Base-by-base conservation (phyloP, 1,284 basidiomycete genomes). In the Pulveroboletus sp. region DNA sequence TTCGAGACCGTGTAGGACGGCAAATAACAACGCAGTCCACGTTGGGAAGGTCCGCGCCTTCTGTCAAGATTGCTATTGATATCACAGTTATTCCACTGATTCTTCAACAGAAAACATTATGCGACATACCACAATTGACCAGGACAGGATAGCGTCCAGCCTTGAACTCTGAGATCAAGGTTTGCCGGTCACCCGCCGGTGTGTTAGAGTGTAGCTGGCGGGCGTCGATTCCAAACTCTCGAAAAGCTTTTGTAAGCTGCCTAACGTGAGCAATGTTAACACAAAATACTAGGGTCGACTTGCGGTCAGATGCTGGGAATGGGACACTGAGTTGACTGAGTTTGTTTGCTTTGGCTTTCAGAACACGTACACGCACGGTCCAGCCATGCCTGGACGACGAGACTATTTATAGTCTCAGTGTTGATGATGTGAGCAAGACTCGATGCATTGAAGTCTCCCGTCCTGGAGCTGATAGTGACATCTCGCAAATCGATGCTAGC, bases 21-120 rank as follows among this genome's bases (percentile, higher is more conserved):
- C 89, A 93, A 12, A 98, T 78, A 26, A 98, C 72, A 10, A 98
- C 82, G 61, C 95, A 97, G 67, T 98, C 96, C 52, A 98, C 92
- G 65, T 92, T 92, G 1, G 92, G 92, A 48, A 96, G 92, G 73
- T 95, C 93, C 9, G 92, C 83, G 2, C 94, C 94, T 75, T 97
- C 95, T 0, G 94, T 96, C 62, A 98, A 78, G 50, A 98, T 91
- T 25, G 90, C 92, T 93, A 52, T 22, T 28, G 26, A 50, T 53
- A 47, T 53, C 29, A 31, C 22, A 18, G 39, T 7, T 51, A 52
- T 54, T 40, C 52, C 31, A 26, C 20, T 44, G n/a, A 25, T 22
- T 40, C 8, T 1, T 43, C 18, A 14, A 40, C 20, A 40, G 18
- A 40, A 20, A 49, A 36, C 20, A 7, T 53, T 25, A 31, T 8